Conservation (phyloP, 257 asterid species). For the Catharanthus roseus region DNA sequence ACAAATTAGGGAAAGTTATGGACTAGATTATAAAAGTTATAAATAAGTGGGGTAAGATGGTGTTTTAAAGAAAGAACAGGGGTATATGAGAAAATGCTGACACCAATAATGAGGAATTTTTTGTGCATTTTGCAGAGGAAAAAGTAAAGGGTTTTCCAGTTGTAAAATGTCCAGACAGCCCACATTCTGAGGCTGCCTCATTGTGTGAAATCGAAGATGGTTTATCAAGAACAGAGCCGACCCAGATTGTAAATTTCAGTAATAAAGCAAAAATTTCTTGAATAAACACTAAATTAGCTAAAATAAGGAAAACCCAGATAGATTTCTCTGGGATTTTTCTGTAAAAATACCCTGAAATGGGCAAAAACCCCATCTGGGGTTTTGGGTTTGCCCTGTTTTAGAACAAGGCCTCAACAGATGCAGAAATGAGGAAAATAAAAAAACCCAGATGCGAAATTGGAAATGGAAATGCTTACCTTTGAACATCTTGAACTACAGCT, state of each 20-base stretch:
- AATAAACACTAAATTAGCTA: not conserved
- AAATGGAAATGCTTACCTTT: slow-evolving; percentile 40
- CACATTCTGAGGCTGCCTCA: slow-evolving; percentile 16
- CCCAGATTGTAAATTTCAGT: slow-evolving; percentile 6
- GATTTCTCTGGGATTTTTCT: not conserved
- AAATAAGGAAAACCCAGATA: slow-evolving; percentile 20
- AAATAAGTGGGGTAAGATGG: not conserved
- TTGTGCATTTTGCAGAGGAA: not conserved
- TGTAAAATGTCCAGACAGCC: slow-evolving; percentile 21
- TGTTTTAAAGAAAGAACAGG: not conserved
- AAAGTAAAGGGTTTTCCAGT: not conserved
- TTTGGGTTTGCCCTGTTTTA: not conserved
- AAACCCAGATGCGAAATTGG: not conserved
- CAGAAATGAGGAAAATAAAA: not conserved
- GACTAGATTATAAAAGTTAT: slow-evolving; percentile 9
- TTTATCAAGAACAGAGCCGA: slow-evolving; percentile 9
- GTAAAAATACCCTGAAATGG: not conserved
- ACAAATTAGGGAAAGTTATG: not conserved
- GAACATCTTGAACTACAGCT: slow-evolving; percentile 64
- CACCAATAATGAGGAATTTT: not conserved
- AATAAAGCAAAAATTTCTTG: not conserved
- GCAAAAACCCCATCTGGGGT: slow-evolving; percentile 18
- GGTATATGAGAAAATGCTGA: not conserved
- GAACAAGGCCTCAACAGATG: not conserved
- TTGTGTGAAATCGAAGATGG: slow-evolving; percentile 12